Base-by-base conservation (phyloP, 2,329 filamentous ascomycete species). In the Aspergillus caelatus region DNA sequence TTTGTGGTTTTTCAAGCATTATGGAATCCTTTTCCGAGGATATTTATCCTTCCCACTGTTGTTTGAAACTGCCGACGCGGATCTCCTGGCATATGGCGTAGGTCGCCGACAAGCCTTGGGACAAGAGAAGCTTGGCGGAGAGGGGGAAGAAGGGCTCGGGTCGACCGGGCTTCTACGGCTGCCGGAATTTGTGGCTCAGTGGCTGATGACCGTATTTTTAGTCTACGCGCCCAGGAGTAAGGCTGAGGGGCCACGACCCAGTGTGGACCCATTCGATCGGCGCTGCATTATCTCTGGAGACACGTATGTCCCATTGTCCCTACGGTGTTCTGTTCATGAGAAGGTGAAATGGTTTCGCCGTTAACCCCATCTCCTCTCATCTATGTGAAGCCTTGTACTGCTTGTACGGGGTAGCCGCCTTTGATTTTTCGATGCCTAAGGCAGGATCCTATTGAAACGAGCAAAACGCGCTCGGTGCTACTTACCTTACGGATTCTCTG, bases 91-190 rank as follows among this genome's bases (percentile, higher is more conserved):
- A 16, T 52, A 59, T 59, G 68, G 68, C 62, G 62, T 70, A 71
- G 58, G 69, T 68, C 71, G 61, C 53, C 32, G 63, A 68, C 69
- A 73, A 73, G 69, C 71, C 65, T 73, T 66, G 16, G 63, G 63
- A 67, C 64, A 65, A 65, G 62, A 61, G 67, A 69, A 70, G 67
- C 71, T 73, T 73, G 67, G 70, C 62, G 32, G 7, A 8, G 36
- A n/a, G 4, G 11, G 11, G 45, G 45, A 46, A 26, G 26, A 26
- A 5, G 26, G 52, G 30, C 57, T 63, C 61, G 61, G 61, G 28
- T 62, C 48, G 43, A 30, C 53, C 56, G 48, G 54, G 10, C 48
- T 56, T 32, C 26, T n/a, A 50, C 56, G 36, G 36, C 56, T 21
- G 7, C 12, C 21, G 11, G 30, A 36, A 52, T 21, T 57, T 50